Evolutionary conservation across 441 rosid genomes (phyloP).

Genomic region (Pelargonium citronellum): DNA sequence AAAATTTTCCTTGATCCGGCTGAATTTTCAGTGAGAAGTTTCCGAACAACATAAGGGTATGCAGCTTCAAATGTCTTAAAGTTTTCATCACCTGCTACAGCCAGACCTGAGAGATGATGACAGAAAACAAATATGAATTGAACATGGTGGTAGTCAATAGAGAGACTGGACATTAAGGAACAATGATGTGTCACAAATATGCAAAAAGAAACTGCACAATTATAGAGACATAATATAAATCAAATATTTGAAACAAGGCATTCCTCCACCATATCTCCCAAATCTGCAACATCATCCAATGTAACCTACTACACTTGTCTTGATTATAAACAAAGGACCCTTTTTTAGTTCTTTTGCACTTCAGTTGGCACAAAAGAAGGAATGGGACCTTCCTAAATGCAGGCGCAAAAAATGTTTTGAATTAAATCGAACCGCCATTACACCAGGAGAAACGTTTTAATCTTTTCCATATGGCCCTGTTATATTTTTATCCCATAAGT

Average conservation of each 20-base stretch:
- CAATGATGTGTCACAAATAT: background rate
- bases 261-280: background rate
- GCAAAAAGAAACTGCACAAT: slow-evolving; percentile 8
- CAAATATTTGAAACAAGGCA: slow-evolving; percentile 6
- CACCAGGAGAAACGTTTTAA: background rate
- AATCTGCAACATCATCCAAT: slow-evolving; percentile 8
- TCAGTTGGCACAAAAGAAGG: background rate
- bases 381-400: background rate
- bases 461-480: background rate
- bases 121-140: slow-evolving; percentile 17
- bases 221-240: background rate
- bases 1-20: slow-evolving; percentile 58
- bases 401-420: background rate
- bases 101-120: slow-evolving; percentile 60
- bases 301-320: background rate
- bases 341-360: background rate
- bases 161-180: slow-evolving; percentile 7
- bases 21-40: slow-evolving; percentile 74
- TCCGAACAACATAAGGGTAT: slow-evolving; percentile 74
- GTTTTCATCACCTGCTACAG: slow-evolving; percentile 42
- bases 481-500: background rate
- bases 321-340: background rate
- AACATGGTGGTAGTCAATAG: background rate
- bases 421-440: background rate
- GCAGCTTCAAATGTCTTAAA: slow-evolving; percentile 88